Conservation (phyloP, 1,284 basidiomycete genomes). For the Rhodofomes roseus region DNA sequence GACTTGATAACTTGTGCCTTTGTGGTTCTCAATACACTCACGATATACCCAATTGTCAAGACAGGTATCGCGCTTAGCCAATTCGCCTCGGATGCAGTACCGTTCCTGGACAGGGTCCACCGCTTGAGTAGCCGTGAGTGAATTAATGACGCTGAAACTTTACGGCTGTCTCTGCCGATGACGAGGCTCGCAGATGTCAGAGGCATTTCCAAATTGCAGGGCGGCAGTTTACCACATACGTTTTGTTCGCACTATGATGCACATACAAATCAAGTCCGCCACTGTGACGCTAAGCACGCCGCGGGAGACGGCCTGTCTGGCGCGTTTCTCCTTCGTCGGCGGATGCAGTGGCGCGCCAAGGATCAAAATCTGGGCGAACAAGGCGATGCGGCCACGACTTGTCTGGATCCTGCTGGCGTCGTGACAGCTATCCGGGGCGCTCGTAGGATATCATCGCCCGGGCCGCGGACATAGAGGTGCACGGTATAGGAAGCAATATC, state of each 20-base stretch:
- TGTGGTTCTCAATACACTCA: not conserved
- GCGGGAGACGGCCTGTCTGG: not conserved
- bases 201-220: too few species aligned
- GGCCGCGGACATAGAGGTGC: not conserved
- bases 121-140: not conserved
- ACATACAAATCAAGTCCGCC: too few species aligned
- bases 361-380: not conserved
- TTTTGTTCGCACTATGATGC: too few species aligned
- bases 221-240: too few species aligned
- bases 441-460: not conserved
- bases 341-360: not conserved
- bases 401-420: not conserved
- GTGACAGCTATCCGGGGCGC: not conserved
- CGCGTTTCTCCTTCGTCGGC: not conserved
- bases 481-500: not conserved
- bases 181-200: not conserved
- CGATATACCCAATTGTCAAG: not conserved
- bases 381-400: not conserved
- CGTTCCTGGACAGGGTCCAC: not conserved
- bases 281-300: not conserved
- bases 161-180: not conserved
- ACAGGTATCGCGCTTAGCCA: not conserved
- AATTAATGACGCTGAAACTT: not conserved
- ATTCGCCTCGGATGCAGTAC: not conserved
- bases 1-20: not conserved